These are phyloP conservation scores for Jacaranda mimosifolia DNA, from an alignment of 257 asterid species.

Conservation along the genomic window DNA sequence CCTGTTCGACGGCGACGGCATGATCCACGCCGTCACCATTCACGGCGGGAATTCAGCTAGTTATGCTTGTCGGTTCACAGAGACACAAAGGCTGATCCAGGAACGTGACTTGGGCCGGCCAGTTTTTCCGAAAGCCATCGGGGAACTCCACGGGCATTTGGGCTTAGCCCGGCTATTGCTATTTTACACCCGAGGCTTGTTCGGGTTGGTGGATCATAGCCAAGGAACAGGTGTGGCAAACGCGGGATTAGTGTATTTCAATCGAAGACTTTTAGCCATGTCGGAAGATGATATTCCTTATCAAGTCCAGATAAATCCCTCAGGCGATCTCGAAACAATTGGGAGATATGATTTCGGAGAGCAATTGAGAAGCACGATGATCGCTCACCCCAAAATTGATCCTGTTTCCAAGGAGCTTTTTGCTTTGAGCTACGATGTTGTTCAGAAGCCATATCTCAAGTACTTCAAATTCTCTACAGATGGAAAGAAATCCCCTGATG, in stretches of 20 bases:
- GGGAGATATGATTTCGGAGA: slow-evolving; percentile 54
- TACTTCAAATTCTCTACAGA: slow-evolving; percentile 56
- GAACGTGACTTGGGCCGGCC: slow-evolving; percentile 67
- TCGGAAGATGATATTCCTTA: slow-evolving; percentile 82
- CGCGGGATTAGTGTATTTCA: slow-evolving; percentile 68
- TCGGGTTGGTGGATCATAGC: slow-evolving; percentile 62
- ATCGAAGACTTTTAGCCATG: slow-evolving; percentile 64
- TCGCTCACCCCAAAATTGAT: slow-evolving; percentile 80
- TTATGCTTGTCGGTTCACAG: slow-evolving; percentile 76
- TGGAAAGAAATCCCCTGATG: slow-evolving; percentile 60
- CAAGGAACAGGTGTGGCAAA: slow-evolving; percentile 72
- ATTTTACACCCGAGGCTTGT: slow-evolving; percentile 59
- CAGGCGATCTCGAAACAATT: slow-evolving; percentile 63
- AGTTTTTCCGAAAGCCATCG: slow-evolving; percentile 78
- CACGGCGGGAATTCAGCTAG: slow-evolving; percentile 46
- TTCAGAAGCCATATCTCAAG: slow-evolving; percentile 60
- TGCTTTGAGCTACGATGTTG: slow-evolving; percentile 68
- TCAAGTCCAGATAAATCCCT: slow-evolving; percentile 44
- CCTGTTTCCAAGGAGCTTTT: slow-evolving; percentile 63
- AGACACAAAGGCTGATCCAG: slow-evolving; percentile 62
- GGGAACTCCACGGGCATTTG: slow-evolving; percentile 73
- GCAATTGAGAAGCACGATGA: slow-evolving; percentile 59
- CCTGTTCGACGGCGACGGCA: slow-evolving; percentile 82
- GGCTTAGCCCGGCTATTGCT: slow-evolving; percentile 64
- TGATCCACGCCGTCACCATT: slow-evolving; percentile 68